phyloP scores from a whole-genome alignment of 75 land plant species.

The Cunninghamia lanceolata region DNA sequence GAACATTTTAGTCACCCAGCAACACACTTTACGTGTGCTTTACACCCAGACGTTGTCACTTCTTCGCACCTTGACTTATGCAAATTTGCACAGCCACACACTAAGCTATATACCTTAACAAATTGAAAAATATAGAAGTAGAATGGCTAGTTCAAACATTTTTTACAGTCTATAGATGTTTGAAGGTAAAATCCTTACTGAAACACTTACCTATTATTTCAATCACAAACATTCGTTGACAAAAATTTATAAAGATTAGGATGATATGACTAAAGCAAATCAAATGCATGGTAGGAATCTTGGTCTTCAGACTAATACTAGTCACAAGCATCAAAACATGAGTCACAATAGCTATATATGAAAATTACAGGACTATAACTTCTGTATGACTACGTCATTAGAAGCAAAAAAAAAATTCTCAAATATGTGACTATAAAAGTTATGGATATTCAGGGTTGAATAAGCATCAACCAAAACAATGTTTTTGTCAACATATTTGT shows the following conservation, averaged over 20 bases:
- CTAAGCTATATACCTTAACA: not conserved
- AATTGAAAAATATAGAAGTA: not conserved
- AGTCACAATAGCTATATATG: not conserved
- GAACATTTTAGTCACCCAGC: not conserved
- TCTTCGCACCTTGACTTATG: not conserved
- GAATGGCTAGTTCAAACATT: not conserved
- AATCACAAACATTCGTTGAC: not conserved
- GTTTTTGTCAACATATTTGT: not conserved
- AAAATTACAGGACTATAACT: not conserved
- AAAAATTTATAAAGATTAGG: not conserved
- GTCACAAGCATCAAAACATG: not conserved
- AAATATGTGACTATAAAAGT: not conserved
- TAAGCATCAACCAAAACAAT: not conserved
- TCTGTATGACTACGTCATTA: not conserved
- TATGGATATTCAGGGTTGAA: not conserved
- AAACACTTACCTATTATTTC: not conserved
- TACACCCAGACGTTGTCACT: not conserved
- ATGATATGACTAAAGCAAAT: not conserved
- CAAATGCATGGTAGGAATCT: not conserved
- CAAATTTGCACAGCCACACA: not conserved
- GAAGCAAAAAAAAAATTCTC: not conserved
- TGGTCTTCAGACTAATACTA: not conserved
- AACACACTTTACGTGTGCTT: not conserved
- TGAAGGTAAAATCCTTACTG: not conserved
- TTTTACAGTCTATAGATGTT: not conserved